Conservation (phyloP, 805 yeast species). For the Saccharomyces cerevisiae region DNA sequence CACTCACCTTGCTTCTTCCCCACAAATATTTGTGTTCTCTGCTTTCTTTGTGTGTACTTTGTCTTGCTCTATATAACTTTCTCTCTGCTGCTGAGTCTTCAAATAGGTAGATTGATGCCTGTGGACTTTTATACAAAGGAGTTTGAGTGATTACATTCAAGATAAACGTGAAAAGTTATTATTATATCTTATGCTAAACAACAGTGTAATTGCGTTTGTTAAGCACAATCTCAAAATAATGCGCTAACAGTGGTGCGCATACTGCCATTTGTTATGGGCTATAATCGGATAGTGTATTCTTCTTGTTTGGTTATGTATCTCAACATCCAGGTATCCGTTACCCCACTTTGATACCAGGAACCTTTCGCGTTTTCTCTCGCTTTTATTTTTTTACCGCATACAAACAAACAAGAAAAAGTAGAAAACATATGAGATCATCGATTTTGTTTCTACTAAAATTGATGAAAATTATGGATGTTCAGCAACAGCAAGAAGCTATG, state of each 20-base stretch:
- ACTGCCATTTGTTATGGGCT: neutral
- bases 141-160: too few relatives aligned
- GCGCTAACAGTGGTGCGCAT: too few relatives aligned
- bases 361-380: neutral
- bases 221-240: too few relatives aligned
- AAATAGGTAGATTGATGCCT: too few relatives aligned
- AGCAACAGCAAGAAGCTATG: neutral
- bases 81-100: neutral
- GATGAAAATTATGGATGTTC: neutral
- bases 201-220: too few relatives aligned
- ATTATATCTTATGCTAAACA: too few relatives aligned
- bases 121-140: too few relatives aligned
- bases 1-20: neutral
- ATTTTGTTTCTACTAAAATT: neutral
- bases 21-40: neutral
- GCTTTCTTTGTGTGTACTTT: neutral
- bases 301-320: neutral
- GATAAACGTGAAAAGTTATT: too few relatives aligned
- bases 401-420: neutral
- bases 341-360: neutral
- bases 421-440: neutral
- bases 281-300: too few relatives aligned
- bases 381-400: neutral
- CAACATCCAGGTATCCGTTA: neutral
- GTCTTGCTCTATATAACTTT: neutral